These are phyloP conservation scores for Fomitopsis betulina DNA, from an alignment of 1,284 basidiomycete species.

Conservation along the genomic window DNA sequence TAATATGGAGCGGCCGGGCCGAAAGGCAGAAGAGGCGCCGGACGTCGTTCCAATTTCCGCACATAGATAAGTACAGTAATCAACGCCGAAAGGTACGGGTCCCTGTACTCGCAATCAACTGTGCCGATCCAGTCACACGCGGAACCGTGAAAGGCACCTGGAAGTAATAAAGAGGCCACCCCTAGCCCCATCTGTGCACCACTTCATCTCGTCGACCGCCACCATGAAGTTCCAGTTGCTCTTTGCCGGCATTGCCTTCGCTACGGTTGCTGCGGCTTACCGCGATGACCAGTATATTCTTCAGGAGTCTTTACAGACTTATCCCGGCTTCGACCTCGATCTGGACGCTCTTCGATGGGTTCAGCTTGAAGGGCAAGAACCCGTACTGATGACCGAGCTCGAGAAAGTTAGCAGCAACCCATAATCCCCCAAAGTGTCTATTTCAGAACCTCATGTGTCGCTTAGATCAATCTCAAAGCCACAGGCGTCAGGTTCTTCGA, in stretches of 20 bases:
- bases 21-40: too few species aligned
- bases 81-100: too few species aligned
- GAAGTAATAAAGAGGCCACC: too few species aligned
- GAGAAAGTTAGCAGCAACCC: conserved; percentile 55
- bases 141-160: too few species aligned
- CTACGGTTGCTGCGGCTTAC: conserved; percentile 19
- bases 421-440: conserved; percentile 11
- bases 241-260: neutral
- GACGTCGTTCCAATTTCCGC: too few species aligned
- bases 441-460: neutral
- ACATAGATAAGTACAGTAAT: too few species aligned
- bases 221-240: too few species aligned
- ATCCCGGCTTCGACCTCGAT: conserved; percentile 53
- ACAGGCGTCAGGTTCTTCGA: conserved; percentile 81
- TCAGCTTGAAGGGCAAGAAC: conserved; percentile 60
- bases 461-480: conserved; percentile 73
- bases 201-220: too few species aligned
- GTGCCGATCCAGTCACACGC: too few species aligned
- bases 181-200: too few species aligned
- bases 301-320: conserved; percentile 12
- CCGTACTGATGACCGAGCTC: conserved; percentile 80
- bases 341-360: conserved; percentile 71
- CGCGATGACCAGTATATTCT: conserved; percentile 19
- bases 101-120: too few species aligned
- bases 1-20: too few species aligned